A percentile compares a stretch with the other conserved stretches of the same genome.
Conservation (phyloP, 2,329 filamentous ascomycete species). For the Pyricularia sp. region DNA sequence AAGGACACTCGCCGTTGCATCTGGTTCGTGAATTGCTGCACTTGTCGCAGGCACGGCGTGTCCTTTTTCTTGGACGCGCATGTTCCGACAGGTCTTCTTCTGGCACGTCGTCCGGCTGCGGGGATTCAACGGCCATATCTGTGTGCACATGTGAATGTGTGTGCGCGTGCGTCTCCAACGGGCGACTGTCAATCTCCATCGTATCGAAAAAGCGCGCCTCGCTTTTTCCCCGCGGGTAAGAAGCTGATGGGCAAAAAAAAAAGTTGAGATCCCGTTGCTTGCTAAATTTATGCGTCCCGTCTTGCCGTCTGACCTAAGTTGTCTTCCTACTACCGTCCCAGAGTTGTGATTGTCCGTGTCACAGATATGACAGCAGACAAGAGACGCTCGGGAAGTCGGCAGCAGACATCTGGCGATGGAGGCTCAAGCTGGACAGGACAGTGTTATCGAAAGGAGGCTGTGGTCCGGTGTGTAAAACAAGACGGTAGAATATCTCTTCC, state of each 20-base stretch:
- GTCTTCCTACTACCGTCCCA: not conserved
- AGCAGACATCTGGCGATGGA: not conserved
- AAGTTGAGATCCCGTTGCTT: not conserved
- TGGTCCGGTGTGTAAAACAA: not conserved
- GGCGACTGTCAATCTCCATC: not conserved
- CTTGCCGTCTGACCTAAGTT: not conserved
- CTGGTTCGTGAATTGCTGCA: constrained; percentile 26
- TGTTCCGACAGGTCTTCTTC: constrained; percentile 5
- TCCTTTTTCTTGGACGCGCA: constrained; percentile 12
- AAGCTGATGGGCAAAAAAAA: too few relatives aligned
- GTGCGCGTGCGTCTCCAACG: not conserved
- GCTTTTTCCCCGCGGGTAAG: too few relatives aligned
- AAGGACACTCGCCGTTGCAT: constrained; percentile 27
- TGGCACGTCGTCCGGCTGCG: not conserved
- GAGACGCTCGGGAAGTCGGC: not conserved
- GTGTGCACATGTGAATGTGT: not conserved
- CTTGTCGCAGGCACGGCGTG: constrained; percentile 21
- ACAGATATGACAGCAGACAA: not conserved
- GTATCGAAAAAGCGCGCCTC: not conserved
- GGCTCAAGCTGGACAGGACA: not conserved
- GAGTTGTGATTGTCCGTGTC: not conserved
- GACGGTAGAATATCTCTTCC: not conserved
- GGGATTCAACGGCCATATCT: constrained; percentile 5
- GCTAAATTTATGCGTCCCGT: not conserved
- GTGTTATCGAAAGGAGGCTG: not conserved